Conservation (phyloP, 1,284 basidiomycete genomes). For the Albatrellus sp. region DNA sequence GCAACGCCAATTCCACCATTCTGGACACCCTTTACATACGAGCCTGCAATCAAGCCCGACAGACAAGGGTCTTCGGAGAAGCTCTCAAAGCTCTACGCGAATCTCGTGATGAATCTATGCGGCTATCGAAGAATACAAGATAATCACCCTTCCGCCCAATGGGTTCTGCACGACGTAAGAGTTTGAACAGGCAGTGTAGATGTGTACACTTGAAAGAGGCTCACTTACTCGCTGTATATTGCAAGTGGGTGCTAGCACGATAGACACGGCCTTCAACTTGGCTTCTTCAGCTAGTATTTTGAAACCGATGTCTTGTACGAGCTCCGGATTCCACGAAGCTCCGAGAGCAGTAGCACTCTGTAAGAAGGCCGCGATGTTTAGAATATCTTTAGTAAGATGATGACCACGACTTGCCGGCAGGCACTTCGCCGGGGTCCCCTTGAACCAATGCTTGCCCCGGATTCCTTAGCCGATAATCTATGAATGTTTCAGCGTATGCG, state of each 20-base stretch:
- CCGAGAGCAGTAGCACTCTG: constrained; percentile 61
- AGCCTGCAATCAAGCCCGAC: constrained; percentile 47
- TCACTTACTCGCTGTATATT: constrained; percentile 48
- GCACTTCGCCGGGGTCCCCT: constrained; percentile 46
- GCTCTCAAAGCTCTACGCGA: constrained; percentile 37
- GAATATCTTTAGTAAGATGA: constrained; percentile 1
- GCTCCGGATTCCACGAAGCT: constrained; percentile 47
- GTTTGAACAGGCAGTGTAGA: background rate
- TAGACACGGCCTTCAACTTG: constrained; percentile 48
- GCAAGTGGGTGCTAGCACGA: constrained; percentile 56
- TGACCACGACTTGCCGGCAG: constrained; percentile 31
- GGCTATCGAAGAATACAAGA: background rate
- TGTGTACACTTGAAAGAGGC: background rate
- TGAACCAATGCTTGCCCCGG: constrained; percentile 25
- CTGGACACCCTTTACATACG: constrained; percentile 58
- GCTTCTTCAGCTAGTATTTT: constrained; percentile 46
- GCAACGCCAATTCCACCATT: constrained; percentile 48
- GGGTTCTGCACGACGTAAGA: constrained; percentile 20
- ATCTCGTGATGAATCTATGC: too few species aligned
- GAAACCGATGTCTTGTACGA: constrained; percentile 39
- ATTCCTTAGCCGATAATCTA: constrained; percentile 15
- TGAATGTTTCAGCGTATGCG: background rate
- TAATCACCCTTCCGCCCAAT: constrained; percentile 38
- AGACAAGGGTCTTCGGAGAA: constrained; percentile 59
- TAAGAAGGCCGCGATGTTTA: background rate